Percentiles rank a stretch among this genome's conserved stretches.
These are phyloP conservation scores for Phytophthora hibernalis DNA, from an alignment of 352 stramenopile genomes.

Conservation along the genomic window DNA sequence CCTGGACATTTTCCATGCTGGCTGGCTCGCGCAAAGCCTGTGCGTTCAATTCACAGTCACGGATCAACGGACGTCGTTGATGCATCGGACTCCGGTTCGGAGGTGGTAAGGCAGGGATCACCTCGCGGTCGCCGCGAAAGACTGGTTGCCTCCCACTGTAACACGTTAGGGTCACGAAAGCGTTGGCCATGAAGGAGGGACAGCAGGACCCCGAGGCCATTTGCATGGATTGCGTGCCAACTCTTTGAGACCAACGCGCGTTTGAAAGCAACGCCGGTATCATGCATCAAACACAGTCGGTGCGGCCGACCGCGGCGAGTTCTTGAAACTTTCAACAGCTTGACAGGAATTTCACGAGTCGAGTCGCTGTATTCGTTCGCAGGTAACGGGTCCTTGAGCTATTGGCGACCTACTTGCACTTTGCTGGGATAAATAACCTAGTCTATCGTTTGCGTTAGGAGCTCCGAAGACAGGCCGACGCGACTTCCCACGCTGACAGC, in stretches of 20 bases:
- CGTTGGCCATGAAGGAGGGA: conserved; percentile 14
- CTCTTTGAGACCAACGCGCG: not conserved
- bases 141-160: conserved; percentile 29
- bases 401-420: not conserved
- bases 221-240: not conserved
- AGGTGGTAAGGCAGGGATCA: conserved; percentile 28
- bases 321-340: conserved; percentile 7
- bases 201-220: not conserved
- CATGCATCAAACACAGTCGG: not conserved
- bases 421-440: conserved; percentile 17
- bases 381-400: not conserved
- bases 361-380: conserved; percentile 12
- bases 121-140: conserved; percentile 27
- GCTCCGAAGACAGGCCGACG: conserved; percentile 33
- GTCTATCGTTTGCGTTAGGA: conserved; percentile 9
- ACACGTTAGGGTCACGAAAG: conserved; percentile 15
- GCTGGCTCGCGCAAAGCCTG: conserved; percentile 25
- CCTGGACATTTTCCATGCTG: conserved; percentile 5
- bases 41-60: conserved; percentile 33
- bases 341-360: not conserved
- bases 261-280: not conserved
- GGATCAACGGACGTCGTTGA: not conserved
- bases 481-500: conserved; percentile 55
- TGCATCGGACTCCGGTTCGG: too few relatives aligned
- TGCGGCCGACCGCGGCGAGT: conserved; percentile 3